These are phyloP conservation scores for Globisporangium yorkense DNA, from an alignment of 352 stramenopile genomes.

Conservation along the genomic window DNA sequence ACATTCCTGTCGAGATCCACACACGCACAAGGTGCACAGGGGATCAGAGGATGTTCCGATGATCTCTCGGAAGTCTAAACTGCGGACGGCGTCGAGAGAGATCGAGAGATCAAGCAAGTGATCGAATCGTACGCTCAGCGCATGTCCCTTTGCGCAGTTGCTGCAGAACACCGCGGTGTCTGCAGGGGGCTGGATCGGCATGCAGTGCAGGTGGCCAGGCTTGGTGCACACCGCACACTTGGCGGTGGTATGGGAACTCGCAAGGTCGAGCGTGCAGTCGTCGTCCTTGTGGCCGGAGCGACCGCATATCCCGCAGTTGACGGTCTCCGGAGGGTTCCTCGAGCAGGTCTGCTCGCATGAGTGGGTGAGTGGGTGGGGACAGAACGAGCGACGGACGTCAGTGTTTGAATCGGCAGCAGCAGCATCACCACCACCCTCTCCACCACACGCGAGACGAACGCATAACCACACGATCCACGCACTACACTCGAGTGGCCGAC, in stretches of 20 bases:
- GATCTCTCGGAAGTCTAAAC: too few species aligned
- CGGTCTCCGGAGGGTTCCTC: not conserved
- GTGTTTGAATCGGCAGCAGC: too few species aligned
- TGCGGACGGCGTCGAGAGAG: too few species aligned
- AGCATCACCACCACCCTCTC: too few species aligned
- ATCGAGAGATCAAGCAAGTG: too few species aligned
- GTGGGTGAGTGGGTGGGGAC: too few species aligned
- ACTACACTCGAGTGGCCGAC: slow-evolving; percentile 54
- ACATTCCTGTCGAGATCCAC: too few species aligned
- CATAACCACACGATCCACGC: not conserved
- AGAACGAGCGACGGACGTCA: too few species aligned
- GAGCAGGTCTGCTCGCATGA: not conserved
- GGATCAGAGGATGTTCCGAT: too few species aligned
- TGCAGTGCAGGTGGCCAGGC: slow-evolving; percentile 58
- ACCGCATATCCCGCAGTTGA: not conserved
- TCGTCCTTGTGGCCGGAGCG: not conserved
- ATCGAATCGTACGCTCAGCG: not conserved
- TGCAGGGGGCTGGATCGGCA: slow-evolving; percentile 44
- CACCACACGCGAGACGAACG: too few species aligned
- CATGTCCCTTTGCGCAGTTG: not conserved
- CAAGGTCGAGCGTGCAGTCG: not conserved
- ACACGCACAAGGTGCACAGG: too few species aligned
- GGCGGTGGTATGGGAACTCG: slow-evolving; percentile 19
- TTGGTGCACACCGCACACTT: slow-evolving; percentile 67
- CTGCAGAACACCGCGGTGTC: slow-evolving; percentile 12